phyloP scores from a whole-genome alignment of 2,329 filamentous ascomycete genomes.

The Botrytis cinerea region DNA sequence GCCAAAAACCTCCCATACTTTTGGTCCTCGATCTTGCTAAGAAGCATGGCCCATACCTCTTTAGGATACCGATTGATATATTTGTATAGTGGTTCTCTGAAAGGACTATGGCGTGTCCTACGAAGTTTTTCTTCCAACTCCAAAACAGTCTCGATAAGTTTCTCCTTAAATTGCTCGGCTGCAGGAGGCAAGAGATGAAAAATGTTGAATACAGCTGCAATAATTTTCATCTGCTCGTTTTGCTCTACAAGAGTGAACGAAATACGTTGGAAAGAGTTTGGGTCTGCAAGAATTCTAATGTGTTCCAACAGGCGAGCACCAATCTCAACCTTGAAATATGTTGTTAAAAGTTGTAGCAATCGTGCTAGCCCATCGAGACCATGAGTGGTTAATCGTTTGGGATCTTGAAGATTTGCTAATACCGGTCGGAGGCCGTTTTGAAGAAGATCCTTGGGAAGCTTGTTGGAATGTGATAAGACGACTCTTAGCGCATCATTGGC shows the following conservation, averaged over 20 bases:
- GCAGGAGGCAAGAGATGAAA: conserved; percentile 93
- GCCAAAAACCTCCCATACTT: conserved; percentile 89
- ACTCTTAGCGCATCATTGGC: conserved; percentile 88
- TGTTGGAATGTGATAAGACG: conserved; percentile 84
- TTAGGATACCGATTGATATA: conserved; percentile 92
- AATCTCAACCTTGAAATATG: conserved; percentile 99
- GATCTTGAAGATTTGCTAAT: conserved; percentile 93
- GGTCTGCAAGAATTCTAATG: conserved; percentile 85
- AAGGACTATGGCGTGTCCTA: conserved; percentile 86
- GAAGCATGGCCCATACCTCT: conserved; percentile 80
- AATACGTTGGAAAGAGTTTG: conserved; percentile 77
- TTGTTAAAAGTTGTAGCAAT: conserved; percentile 86
- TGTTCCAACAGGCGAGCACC: conserved; percentile 91
- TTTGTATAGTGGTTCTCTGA: conserved; percentile 84
- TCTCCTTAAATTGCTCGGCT: conserved; percentile 87
- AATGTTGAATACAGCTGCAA: conserved; percentile 92
- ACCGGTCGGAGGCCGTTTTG: conserved; percentile 94
- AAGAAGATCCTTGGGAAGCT: conserved; percentile 90
- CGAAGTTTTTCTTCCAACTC: conserved; percentile 83
- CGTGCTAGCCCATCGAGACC: conserved; percentile 89
- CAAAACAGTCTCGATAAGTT: conserved; percentile 86
- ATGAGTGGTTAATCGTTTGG: conserved; percentile 83
- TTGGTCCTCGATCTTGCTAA: conserved; percentile 77
- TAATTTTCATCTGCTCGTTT: conserved; percentile 88
- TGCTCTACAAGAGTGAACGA: conserved; percentile 96